Percentiles rank a stretch among this genome's conserved stretches.
Evolutionary conservation across 1,139 yeast genomes (phyloP).

Genomic region (Hansenula lynferdii): DNA sequence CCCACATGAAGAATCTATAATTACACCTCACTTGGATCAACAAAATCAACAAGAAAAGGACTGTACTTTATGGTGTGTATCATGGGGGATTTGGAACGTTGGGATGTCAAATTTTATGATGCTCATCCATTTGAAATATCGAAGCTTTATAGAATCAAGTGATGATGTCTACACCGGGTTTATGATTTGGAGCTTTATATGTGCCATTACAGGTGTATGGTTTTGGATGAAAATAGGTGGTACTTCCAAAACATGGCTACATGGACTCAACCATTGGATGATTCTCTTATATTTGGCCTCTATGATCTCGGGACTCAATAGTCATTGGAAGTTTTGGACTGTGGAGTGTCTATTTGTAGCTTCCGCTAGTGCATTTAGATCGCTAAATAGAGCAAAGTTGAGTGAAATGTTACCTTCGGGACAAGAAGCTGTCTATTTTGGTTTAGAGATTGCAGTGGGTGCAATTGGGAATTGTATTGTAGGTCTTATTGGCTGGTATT

Average conservation of each 20-base stretch:
- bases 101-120: constrained; percentile 34
- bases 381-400: constrained; percentile 35
- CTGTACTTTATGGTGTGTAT: no score
- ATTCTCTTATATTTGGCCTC: constrained; percentile 40
- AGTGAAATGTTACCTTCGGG: constrained; percentile 39
- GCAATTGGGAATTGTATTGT: constrained; percentile 32
- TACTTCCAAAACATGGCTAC: constrained; percentile 34
- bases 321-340: constrained; percentile 42
- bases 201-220: constrained; percentile 26
- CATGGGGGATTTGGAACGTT: constrained; percentile 45
- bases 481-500: neutral
- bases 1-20: no score
- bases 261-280: constrained; percentile 29
- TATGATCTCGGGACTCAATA: constrained; percentile 34
- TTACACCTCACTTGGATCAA: no score
- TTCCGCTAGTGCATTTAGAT: constrained; percentile 34
- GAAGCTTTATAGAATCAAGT: constrained; percentile 30
- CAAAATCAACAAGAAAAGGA: no score
- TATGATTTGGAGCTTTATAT: constrained; percentile 35
- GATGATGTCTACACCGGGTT: no score
- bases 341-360: constrained; percentile 36
- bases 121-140: constrained; percentile 35
- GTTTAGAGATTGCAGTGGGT: constrained; percentile 39
- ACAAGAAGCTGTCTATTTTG: constrained; percentile 41
- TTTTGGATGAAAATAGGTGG: no score